A percentile compares a stretch with the other conserved stretches of the same genome.
Evolutionary conservation across 495 filamentous ascomycete species (phyloP).

Genomic region (Penicillium malachiteum): DNA sequence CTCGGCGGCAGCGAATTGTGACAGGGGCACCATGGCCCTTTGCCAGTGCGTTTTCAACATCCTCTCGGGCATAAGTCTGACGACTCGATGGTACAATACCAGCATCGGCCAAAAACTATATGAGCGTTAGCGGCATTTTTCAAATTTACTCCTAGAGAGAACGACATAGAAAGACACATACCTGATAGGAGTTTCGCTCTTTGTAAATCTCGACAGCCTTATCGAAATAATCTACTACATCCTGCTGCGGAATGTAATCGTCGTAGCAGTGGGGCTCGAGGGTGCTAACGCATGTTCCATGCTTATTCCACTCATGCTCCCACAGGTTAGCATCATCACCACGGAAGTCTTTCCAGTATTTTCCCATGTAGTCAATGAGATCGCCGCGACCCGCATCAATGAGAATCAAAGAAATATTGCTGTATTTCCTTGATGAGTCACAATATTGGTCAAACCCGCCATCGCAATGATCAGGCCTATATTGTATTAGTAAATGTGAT

Average conservation of each 20-base stretch:
- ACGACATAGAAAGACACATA: conserved; percentile 18
- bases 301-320: conserved; percentile 88
- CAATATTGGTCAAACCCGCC: conserved; percentile 76
- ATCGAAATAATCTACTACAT: conserved; percentile 61
- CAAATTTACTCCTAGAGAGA: too few relatives aligned
- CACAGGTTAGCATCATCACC: conserved; percentile 70
- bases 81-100: conserved; percentile 49
- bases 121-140: too few relatives aligned
- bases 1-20: conserved; percentile 62
- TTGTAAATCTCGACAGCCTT: conserved; percentile 55
- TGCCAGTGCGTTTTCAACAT: conserved; percentile 65
- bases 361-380: conserved; percentile 70
- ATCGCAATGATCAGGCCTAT: conserved; percentile 80
- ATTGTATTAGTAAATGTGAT: conserved; percentile 1
- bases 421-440: conserved; percentile 63
- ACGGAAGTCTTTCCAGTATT: conserved; percentile 70
- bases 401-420: conserved; percentile 69
- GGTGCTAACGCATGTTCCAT: conserved; percentile 63
- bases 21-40: conserved; percentile 63
- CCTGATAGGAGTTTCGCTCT: conserved; percentile 43
- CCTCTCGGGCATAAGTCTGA: conserved; percentile 56
- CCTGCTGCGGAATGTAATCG: conserved; percentile 59
- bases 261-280: conserved; percentile 73
- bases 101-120: conserved; percentile 42
- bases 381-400: conserved; percentile 58